Evolutionary conservation across 345 rosid genomes (phyloP), one percentile per base, ranked within the genome.

Genomic region (Turritis glabra): DNA sequence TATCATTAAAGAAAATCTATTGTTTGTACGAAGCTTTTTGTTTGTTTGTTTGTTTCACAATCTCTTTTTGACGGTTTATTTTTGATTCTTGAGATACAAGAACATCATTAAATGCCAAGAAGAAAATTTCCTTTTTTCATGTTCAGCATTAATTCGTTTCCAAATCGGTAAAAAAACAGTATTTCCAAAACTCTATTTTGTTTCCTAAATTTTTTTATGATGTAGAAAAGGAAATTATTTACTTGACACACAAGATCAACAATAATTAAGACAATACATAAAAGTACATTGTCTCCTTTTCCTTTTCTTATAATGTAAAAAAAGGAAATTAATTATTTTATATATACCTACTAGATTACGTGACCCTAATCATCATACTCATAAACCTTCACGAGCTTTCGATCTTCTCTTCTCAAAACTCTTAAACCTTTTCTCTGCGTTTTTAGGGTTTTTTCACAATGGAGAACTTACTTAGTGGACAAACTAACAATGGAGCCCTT

Each of bases 401-500:
- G 2, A 41, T 23, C 5, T 65, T 10, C 19, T 38, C 23, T 55
- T 46, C 43, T 43, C 11, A 55, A 55, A 54, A 54, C 57, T 64
- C 70, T 64, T 21, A 4, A 21, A 29, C 1, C 15, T 52, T 10
- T 11, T 22, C 27, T 48, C 47, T 5, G 7, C 65, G 19, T 22
- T 21, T 41, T 46, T 33, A 14, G 4, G 17, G n/a, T 4, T 46
- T 55, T 65, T 5, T 7, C 43, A 75, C 55, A 58, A 75, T 75
- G 79, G 74, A 75, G 38, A 75, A 50, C 5, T 51, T 76, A 69
- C 79, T 75, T 67, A 22, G 10, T 3, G 74, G 69, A 68, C 37
- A 54, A 67, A 19, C 62, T 7, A 68, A 53, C 60, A 68, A 76
- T 65, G 75, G 40, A 29, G 0, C 56, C 5, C 74, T 75, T 2